phyloP scores from a whole-genome alignment of 495 filamentous ascomycete genomes.

The Aspergillus asperescens region DNA sequence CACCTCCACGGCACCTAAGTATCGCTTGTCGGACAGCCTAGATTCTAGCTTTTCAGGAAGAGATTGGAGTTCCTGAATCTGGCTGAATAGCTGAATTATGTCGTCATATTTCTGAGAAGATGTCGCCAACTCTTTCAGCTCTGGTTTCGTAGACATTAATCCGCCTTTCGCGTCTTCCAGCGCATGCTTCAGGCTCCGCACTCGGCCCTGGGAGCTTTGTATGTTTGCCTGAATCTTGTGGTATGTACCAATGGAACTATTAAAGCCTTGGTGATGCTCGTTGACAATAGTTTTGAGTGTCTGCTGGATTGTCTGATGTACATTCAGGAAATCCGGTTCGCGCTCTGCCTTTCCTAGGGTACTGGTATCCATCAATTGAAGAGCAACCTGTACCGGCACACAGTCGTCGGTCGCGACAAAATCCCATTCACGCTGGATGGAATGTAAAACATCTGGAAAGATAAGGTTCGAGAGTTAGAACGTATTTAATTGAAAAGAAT shows the following conservation, averaged over 20 bases:
- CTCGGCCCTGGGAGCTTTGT: slow-evolving; percentile 76
- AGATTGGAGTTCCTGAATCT: slow-evolving; percentile 84
- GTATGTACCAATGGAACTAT: slow-evolving; percentile 96
- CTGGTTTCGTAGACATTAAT: slow-evolving; percentile 81
- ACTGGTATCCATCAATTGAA: slow-evolving; percentile 89
- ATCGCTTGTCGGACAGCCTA: slow-evolving; percentile 91
- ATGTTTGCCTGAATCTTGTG: slow-evolving; percentile 97
- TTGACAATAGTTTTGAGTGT: slow-evolving; percentile 95
- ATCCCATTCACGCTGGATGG: slow-evolving; percentile 84
- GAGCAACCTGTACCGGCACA: slow-evolving; percentile 84
- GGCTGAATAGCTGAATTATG: slow-evolving; percentile 75
- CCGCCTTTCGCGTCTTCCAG: slow-evolving; percentile 76
- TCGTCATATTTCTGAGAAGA: slow-evolving; percentile 88
- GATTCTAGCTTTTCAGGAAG: slow-evolving; percentile 91
- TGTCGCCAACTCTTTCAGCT: slow-evolving; percentile 78
- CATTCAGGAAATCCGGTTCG: slow-evolving; percentile 73
- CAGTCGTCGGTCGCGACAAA: slow-evolving; percentile 84
- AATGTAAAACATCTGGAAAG: slow-evolving; percentile 51
- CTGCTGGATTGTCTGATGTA: slow-evolving; percentile 77
- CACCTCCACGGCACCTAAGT: slow-evolving; percentile 85
- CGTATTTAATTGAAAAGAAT: background rate
- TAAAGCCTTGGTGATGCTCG: slow-evolving; percentile 98
- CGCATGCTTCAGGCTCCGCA: slow-evolving; percentile 75
- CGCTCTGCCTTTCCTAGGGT: slow-evolving; percentile 86
- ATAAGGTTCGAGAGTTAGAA: background rate